A percentile compares a stretch with the other conserved stretches of the same genome.
Conservation (phyloP, 148 eudicot species). For the Limonium bicolor region DNA sequence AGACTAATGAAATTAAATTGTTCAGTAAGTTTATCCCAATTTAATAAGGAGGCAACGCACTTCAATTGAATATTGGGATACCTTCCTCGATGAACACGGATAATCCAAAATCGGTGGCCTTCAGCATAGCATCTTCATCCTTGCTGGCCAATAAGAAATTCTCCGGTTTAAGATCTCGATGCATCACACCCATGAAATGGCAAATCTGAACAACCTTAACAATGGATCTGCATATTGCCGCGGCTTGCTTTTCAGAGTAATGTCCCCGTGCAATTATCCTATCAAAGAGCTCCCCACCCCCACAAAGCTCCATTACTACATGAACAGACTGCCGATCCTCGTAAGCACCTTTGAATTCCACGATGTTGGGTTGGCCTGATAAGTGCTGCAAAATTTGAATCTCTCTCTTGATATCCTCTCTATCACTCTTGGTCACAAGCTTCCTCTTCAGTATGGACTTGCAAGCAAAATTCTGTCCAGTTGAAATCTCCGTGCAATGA, state of each 20-base stretch:
- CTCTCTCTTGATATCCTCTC: constrained; percentile 74
- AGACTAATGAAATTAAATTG: no score
- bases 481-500: constrained; percentile 53
- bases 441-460: constrained; percentile 84
- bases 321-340: constrained; percentile 84
- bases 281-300: constrained; percentile 85
- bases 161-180: constrained; percentile 93
- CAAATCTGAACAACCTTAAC: constrained; percentile 76
- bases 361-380: constrained; percentile 82
- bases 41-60: not conserved
- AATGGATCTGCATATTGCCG: constrained; percentile 48
- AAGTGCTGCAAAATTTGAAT: constrained; percentile 84
- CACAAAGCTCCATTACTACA: constrained; percentile 86
- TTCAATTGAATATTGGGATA: constrained; percentile 3
- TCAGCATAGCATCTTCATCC: constrained; percentile 48
- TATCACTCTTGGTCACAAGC: constrained; percentile 44
- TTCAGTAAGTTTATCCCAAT: no score
- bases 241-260: constrained; percentile 67
- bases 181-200: constrained; percentile 93
- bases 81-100: constrained; percentile 90
- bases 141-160: constrained; percentile 69
- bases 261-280: constrained; percentile 77
- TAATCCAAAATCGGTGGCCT: constrained; percentile 89
- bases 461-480: constrained; percentile 53
- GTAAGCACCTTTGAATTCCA: constrained; percentile 77